phyloP scores from a whole-genome alignment of 495 filamentous ascomycete species.

The Penicillium pulvis region DNA sequence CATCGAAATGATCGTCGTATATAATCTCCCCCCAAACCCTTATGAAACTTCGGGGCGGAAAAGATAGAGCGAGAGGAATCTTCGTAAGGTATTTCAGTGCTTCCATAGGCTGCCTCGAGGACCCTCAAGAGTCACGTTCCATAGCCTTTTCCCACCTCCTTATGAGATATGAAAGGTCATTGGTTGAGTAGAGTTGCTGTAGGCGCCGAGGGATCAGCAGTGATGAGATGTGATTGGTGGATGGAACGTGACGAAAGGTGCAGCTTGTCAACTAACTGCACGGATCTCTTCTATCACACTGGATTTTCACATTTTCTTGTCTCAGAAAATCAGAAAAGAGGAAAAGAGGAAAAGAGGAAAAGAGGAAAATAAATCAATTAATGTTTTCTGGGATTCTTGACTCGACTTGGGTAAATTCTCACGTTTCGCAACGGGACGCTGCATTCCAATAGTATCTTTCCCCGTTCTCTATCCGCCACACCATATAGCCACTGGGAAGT shows the following conservation, averaged over 20 bases:
- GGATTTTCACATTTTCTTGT: constrained; percentile 6
- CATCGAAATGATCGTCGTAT: not conserved
- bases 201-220: constrained; percentile 30
- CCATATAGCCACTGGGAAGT: not conserved
- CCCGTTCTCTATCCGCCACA: not conserved
- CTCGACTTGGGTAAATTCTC: not conserved
- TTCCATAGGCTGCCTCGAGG: constrained; percentile 2
- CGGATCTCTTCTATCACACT: constrained; percentile 31
- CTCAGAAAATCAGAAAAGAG: not conserved
- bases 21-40: not conserved
- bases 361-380: not conserved
- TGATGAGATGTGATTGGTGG: constrained; percentile 28
- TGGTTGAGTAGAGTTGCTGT: constrained; percentile 22
- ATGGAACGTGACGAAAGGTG: constrained; percentile 30
- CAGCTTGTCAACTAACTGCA: constrained; percentile 30
- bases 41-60: not conserved
- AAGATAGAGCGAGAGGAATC: not conserved
- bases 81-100: not conserved
- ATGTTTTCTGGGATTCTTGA: not conserved
- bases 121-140: not conserved
- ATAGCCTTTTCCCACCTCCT: not conserved
- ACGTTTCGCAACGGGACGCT: constrained; percentile 3
- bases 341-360: not conserved
- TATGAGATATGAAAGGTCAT: constrained; percentile 8
- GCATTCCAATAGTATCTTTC: not conserved